phyloP scores from a whole-genome alignment of 2,329 filamentous ascomycete species.

The Fusarium armeniacum region DNA sequence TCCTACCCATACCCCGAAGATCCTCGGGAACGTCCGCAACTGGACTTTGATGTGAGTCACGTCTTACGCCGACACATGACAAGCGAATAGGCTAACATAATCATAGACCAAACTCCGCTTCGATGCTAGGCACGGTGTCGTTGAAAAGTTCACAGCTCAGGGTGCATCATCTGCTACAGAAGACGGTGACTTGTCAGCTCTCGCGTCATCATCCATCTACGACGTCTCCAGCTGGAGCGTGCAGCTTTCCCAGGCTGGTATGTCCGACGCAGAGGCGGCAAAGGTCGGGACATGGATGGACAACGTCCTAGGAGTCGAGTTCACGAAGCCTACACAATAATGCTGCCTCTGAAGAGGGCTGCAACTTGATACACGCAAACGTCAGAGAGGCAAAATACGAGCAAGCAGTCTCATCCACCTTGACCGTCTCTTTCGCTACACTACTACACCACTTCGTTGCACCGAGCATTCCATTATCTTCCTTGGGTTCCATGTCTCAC shows the following conservation, averaged over 20 bases:
- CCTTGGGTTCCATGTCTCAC: constrained; percentile 39
- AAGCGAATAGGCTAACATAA: constrained; percentile 12
- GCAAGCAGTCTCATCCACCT: constrained; percentile 20
- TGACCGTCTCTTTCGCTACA: constrained; percentile 19
- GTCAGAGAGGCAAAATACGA: constrained; percentile 31
- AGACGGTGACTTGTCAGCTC: constrained; percentile 29
- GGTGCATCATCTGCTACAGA: constrained; percentile 28
- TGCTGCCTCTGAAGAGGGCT: constrained; percentile 27
- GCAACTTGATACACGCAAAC: constrained; percentile 34
- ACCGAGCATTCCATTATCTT: constrained; percentile 32
- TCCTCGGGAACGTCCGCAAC: constrained; percentile 66
- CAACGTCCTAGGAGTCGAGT: constrained; percentile 50
- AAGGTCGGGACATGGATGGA: constrained; percentile 53
- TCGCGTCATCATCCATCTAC: constrained; percentile 41
- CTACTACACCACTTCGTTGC: constrained; percentile 40
- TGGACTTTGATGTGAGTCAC: constrained; percentile 62
- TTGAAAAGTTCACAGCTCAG: constrained; percentile 54
- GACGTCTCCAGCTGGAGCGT: constrained; percentile 49
- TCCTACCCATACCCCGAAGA: constrained; percentile 71
- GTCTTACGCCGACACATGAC: neutral
- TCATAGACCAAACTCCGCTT: constrained; percentile 54
- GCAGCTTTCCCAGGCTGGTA: constrained; percentile 46
- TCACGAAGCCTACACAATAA: constrained; percentile 46
- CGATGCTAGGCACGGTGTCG: constrained; percentile 56
- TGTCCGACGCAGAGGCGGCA: constrained; percentile 43